Base-by-base conservation (phyloP, 2,329 filamentous ascomycete species). In the Aspergillus pseudotamarii region DNA sequence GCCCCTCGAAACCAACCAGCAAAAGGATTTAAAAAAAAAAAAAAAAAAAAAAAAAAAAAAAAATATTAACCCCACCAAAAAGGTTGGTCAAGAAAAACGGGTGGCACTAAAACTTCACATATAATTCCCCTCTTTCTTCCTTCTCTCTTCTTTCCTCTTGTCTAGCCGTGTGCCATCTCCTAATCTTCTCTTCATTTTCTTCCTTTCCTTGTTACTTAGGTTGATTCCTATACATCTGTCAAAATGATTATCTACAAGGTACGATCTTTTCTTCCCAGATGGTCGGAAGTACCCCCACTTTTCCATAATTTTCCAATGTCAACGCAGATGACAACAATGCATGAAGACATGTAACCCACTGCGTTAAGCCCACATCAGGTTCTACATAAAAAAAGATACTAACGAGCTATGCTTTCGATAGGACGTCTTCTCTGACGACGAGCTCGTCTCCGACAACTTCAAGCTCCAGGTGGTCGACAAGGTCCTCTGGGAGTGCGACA, bases 401-500 rank as follows among this genome's bases (percentile, higher is more conserved):
- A 48, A 70, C 54, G n/a, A 61, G 32, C 63, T 64, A 53, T 55
- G 30, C 0, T 23, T 30, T 57, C 46, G 57, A 65, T 75, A 99
- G 95, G 95, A 99, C 80, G 83, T 95, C 74, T 80, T 97, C 82
- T 91, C 88, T 81, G 92, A 84, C 71, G 94, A 97, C 84, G 95
- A 99, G 90, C 87, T 99, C 81, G 89, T 98, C 89, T 96, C 95
- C 76, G 94, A 98, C 84, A 95, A 91, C 72, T 97, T 90, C 85
- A 85, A 93, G 73, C 81, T 96, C 78, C 93, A 92, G 84, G 85
- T 91, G 80, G 78, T 94, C 23, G 91, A 94, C 80, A 89, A 88
- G 71, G 84, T 91, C 72, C 89, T 91, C 74, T 98, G 91, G 84
- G 94, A 98, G 85, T 90, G 90, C 78, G 91, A 99, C 84, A 97